Evolutionary conservation across 495 filamentous ascomycete species (phyloP), one percentile per base, ranked within the genome.

Genomic region (Tetracladium marchalianum): DNA sequence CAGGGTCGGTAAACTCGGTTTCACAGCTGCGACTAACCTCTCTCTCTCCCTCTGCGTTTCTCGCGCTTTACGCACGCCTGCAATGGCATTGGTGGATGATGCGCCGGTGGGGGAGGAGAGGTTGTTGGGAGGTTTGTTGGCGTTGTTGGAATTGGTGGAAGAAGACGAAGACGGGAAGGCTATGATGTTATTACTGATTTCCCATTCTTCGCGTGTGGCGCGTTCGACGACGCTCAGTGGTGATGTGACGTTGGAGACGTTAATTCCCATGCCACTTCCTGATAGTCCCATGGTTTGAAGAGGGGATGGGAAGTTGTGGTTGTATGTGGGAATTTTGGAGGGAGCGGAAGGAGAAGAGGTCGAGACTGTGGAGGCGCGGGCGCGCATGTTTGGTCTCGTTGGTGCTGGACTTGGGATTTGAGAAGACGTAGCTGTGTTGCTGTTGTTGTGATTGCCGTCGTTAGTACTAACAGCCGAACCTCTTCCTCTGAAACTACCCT

Each of bases 1-100:
- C 6, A 57, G 40, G 11, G 50, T 53, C 10, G 54, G 54, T 5
- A 50, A 53, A 24, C 38, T 45, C 5, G 54, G 54, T 22, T 56
- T 57, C 19, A 48, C 54, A 16, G 35, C 41, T 11, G 40, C 43
- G 0, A 53, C 50, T 31, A 53, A 39, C 34, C 43, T 53, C 38
- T 51, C 49, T 4, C 24, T 39, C 12, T 44, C 13, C 12, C 9
- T 8, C 16, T 34, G 13, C 22, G 32, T 32, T 39, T 40, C 13
- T 44, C 22, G 3, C 7, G 22, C 22, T 27, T 27, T 27, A 3
- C 22, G 3, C 7, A 27, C 22, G 3, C 22, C 22, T 27, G 22
- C 22, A 7, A 27, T 27, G 22, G 22, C 22, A 7, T 27, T 27
- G 22, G 22, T 27, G 22, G 22, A 27, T 3, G 22, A 27, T 27